phyloP scores from a whole-genome alignment of 495 filamentous ascomycete species.

The Trypethelium eluteriae region DNA sequence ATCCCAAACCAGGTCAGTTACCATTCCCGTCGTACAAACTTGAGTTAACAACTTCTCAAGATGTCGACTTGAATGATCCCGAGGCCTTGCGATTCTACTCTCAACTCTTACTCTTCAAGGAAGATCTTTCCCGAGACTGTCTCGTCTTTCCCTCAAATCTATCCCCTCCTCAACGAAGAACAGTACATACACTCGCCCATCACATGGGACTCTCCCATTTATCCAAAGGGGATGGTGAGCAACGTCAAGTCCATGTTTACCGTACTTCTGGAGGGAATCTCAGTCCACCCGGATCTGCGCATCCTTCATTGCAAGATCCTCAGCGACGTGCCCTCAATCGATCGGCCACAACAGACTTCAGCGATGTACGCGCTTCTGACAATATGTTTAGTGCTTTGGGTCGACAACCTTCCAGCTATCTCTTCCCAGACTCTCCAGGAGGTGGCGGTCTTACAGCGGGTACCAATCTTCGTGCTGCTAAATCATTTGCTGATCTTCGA shows the following conservation, averaged over 20 bases:
- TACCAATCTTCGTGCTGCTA: conserved; percentile 83
- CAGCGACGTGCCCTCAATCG: conserved; percentile 77
- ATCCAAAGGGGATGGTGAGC: conserved; percentile 76
- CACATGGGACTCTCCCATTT: conserved; percentile 86
- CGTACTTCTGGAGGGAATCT: conserved; percentile 55
- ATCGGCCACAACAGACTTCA: conserved; percentile 97
- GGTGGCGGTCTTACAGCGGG: conserved; percentile 47
- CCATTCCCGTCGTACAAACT: neutral
- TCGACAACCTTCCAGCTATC: conserved; percentile 63
- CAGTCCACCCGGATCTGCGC: conserved; percentile 58
- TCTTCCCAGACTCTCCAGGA: conserved; percentile 76
- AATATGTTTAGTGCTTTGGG: conserved; percentile 65
- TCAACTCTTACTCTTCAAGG: conserved; percentile 80
- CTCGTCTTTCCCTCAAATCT: conserved; percentile 75
- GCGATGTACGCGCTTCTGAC: conserved; percentile 69
- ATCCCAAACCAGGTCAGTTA: conserved; percentile 54
- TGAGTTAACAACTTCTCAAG: conserved; percentile 33
- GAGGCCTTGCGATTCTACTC: conserved; percentile 80
- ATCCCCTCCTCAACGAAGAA: conserved; percentile 73
- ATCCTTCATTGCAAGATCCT: conserved; percentile 59
- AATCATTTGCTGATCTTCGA: conserved; percentile 91
- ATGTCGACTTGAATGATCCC: conserved; percentile 83
- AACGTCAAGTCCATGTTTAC: conserved; percentile 81
- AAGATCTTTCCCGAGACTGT: conserved; percentile 65
- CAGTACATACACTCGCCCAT: conserved; percentile 88